Evolutionary conservation across 2,329 filamentous ascomycete genomes (phyloP).

Genomic region (Geosmithia morbida): DNA sequence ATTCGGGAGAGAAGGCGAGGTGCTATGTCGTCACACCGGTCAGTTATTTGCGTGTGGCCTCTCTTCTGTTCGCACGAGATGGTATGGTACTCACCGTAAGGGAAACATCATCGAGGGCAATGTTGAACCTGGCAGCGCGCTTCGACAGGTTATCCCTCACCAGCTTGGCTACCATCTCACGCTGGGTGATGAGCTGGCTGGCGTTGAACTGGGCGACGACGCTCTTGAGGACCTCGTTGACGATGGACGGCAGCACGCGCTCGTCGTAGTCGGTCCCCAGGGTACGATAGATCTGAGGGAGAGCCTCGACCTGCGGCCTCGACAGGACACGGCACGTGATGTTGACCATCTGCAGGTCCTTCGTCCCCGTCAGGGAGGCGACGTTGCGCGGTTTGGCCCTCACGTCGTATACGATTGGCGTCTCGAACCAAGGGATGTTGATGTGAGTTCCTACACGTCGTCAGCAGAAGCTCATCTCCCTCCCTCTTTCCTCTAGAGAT

Average conservation of each 20-base stretch:
- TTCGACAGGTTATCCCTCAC: constrained; percentile 87
- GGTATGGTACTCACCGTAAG: constrained; percentile 55
- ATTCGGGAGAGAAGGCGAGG: constrained; percentile 59
- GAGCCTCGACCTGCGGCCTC: constrained; percentile 69
- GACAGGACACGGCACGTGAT: constrained; percentile 99
- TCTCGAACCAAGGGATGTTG: constrained; percentile 93
- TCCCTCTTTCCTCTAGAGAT: background rate
- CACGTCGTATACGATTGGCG: constrained; percentile 91
- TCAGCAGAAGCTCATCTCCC: constrained; percentile 4
- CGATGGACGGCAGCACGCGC: constrained; percentile 89
- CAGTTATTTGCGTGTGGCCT: too few species aligned
- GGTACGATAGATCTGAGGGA: constrained; percentile 95
- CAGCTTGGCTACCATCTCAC: constrained; percentile 86
- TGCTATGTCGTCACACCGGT: constrained; percentile 28
- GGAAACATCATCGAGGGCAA: constrained; percentile 92
- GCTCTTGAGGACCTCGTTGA: constrained; percentile 97
- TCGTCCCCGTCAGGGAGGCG: constrained; percentile 91
- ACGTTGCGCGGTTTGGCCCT: constrained; percentile 96
- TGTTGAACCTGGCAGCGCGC: constrained; percentile 92
- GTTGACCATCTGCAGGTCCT: constrained; percentile 99
- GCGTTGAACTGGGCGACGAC: constrained; percentile 99
- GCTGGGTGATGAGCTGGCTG: constrained; percentile 94
- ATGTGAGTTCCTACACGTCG: constrained; percentile 70
- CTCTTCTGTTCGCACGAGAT: too few species aligned
- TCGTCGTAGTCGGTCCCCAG: constrained; percentile 94